Conservation (phyloP, 2,329 filamentous ascomycete genomes). For the Lasiodiplodia gonubiensis region DNA sequence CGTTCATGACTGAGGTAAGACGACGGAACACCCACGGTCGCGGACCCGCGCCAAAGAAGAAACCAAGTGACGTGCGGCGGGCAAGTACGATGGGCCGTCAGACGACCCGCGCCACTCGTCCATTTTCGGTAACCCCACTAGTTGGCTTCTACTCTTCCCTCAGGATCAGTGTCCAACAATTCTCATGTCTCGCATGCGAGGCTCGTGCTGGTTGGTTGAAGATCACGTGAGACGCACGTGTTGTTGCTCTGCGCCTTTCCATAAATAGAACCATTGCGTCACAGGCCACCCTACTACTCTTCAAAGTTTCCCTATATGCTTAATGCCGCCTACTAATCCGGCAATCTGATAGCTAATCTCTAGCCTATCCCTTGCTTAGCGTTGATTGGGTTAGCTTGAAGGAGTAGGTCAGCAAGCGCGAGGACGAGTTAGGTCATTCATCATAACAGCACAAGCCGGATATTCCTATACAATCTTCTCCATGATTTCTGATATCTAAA, state of each 20-base stretch:
- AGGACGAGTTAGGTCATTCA: neutral
- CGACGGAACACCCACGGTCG: neutral
- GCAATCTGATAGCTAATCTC: neutral
- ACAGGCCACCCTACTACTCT: neutral
- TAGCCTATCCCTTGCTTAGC: neutral
- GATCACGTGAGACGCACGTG: neutral
- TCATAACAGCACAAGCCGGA: neutral
- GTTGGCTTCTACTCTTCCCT: neutral
- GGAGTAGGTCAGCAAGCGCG: neutral
- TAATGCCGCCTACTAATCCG: neutral
- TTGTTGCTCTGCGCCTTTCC: neutral
- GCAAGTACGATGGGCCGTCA: neutral
- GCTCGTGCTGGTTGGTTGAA: neutral
- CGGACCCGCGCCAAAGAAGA: neutral
- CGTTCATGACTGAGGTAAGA: constrained; percentile 53
- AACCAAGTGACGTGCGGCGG: neutral
- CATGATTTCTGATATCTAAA: neutral
- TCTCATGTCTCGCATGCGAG: neutral
- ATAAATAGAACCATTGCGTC: neutral
- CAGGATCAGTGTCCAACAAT: neutral
- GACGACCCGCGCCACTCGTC: neutral
- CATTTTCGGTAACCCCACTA: neutral
- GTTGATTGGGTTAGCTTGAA: neutral
- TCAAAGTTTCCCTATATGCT: neutral
- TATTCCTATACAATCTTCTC: neutral